phyloP scores from a whole-genome alignment of 164 flowering plant species.

The Nelumbo lutea region DNA sequence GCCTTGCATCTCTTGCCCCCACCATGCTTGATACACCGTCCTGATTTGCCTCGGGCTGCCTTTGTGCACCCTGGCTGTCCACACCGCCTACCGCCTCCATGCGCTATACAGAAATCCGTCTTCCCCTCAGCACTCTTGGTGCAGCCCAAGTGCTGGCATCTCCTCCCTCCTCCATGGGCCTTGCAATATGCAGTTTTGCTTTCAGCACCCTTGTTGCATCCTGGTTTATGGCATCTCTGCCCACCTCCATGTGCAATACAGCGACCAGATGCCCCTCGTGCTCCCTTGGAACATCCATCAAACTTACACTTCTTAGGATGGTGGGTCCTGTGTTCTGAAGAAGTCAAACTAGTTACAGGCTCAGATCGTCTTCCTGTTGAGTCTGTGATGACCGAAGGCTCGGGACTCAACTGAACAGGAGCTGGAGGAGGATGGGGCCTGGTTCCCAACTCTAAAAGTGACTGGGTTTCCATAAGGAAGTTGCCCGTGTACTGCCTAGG shows the following conservation, averaged over 20 bases:
- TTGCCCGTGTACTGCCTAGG: constrained; percentile 40
- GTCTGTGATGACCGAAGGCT: constrained; percentile 42
- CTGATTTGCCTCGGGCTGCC: constrained; percentile 88
- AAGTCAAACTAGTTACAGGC: constrained; percentile 23
- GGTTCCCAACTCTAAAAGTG: constrained; percentile 24
- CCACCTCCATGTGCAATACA: constrained; percentile 99
- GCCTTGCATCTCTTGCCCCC: constrained; percentile 87
- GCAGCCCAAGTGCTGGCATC: constrained; percentile 81
- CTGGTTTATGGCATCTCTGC: constrained; percentile 83
- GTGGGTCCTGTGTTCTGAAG: constrained; percentile 36
- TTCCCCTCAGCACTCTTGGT: constrained; percentile 93
- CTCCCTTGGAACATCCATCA: constrained; percentile 71
- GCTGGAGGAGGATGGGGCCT: constrained; percentile 14
- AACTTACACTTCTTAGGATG: constrained; percentile 61
- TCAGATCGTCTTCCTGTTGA: constrained; percentile 41
- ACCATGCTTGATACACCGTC: constrained; percentile 87
- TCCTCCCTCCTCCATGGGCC: constrained; percentile 87
- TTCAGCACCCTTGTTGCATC: constrained; percentile 92
- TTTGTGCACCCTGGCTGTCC: constrained; percentile 56
- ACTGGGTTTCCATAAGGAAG: constrained; percentile 17
- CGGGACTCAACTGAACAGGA: constrained; percentile 28
- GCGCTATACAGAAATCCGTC: constrained; percentile 73
- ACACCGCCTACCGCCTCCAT: constrained; percentile 75
- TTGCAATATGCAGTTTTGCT: constrained; percentile 90
- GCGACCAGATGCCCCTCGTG: constrained; percentile 84